phyloP scores from a whole-genome alignment of 1,284 basidiomycete genomes.

The Rhizoctonia solani region DNA sequence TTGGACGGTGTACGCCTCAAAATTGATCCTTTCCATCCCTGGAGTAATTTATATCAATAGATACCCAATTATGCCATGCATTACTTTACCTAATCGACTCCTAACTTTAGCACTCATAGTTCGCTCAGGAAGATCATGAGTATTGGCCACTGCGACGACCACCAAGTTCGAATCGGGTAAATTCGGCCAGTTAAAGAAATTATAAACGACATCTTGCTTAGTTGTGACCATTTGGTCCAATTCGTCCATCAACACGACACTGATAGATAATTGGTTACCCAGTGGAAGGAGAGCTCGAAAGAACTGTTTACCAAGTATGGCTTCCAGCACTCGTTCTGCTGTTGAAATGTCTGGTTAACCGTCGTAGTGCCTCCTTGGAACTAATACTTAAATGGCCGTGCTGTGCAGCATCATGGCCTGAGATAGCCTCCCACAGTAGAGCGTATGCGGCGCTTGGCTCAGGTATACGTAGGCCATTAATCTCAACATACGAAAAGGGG shows the following conservation, averaged over 20 bases:
- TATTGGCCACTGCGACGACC: constrained; percentile 97
- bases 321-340: constrained; percentile 45
- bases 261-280: constrained; percentile 44
- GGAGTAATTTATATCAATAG: constrained; percentile 1
- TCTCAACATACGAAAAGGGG: constrained; percentile 96
- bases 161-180: constrained; percentile 83
- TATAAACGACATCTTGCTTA: constrained; percentile 98
- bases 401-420: constrained; percentile 65
- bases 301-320: constrained; percentile 37
- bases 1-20: constrained; percentile 83
- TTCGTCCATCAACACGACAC: constrained; percentile 97
- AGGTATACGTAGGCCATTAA: constrained; percentile 93
- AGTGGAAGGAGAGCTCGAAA: background rate
- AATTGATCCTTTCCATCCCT: constrained; percentile 97
- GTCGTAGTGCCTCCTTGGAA: constrained; percentile 71
- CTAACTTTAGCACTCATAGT: constrained; percentile 91
- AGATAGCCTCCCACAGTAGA: constrained; percentile 87
- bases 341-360: constrained; percentile 65
- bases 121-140: constrained; percentile 96
- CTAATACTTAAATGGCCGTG: constrained; percentile 68
- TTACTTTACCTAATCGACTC: constrained; percentile 85
- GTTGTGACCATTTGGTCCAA: constrained; percentile 94
- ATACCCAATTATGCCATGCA: background rate
- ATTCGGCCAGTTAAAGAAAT: constrained; percentile 99
- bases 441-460: constrained; percentile 87